phyloP scores from a whole-genome alignment of 306 rosid genomes.

The Fagus crenata region DNA sequence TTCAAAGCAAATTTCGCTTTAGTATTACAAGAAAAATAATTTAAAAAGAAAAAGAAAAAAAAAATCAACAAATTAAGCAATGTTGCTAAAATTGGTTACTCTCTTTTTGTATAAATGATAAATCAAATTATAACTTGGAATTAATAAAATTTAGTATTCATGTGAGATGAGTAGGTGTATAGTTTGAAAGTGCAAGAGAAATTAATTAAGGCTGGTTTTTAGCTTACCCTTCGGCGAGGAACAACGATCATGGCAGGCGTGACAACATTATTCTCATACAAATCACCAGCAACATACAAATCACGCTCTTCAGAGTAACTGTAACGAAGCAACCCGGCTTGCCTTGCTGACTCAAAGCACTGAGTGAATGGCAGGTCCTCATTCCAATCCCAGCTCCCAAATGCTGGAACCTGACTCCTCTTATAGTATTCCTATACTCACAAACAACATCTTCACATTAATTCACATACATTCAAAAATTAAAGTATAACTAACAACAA shows the following conservation, averaged over 20 bases:
- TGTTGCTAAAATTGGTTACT: no score
- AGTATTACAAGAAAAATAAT: not conserved
- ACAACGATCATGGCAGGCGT: conserved; percentile 86
- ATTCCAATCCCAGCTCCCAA: conserved; percentile 98
- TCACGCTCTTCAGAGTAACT: conserved; percentile 63
- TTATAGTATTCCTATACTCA: conserved; percentile 53
- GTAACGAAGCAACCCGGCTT: conserved; percentile 52
- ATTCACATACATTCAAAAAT: not conserved
- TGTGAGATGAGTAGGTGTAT: not conserved
- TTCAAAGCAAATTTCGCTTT: not conserved
- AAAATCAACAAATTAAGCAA: no score
- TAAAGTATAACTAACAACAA: not conserved
- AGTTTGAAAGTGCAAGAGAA: not conserved
- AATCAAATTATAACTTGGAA: no score
- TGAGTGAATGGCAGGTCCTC: conserved; percentile 73
- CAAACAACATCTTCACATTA: not conserved
- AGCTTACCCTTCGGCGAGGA: conserved; percentile 70
- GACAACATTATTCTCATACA: conserved; percentile 67
- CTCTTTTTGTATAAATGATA: no score
- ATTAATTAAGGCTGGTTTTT: not conserved
- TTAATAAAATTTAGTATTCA: no score
- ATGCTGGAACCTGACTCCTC: conserved; percentile 66
- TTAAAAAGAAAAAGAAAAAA: not conserved
- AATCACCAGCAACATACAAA: conserved; percentile 67
- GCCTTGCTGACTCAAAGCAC: conserved; percentile 82